These are phyloP conservation scores for Chaetomium cochliodes DNA, from an alignment of 495 filamentous ascomycete species.

Conservation along the genomic window DNA sequence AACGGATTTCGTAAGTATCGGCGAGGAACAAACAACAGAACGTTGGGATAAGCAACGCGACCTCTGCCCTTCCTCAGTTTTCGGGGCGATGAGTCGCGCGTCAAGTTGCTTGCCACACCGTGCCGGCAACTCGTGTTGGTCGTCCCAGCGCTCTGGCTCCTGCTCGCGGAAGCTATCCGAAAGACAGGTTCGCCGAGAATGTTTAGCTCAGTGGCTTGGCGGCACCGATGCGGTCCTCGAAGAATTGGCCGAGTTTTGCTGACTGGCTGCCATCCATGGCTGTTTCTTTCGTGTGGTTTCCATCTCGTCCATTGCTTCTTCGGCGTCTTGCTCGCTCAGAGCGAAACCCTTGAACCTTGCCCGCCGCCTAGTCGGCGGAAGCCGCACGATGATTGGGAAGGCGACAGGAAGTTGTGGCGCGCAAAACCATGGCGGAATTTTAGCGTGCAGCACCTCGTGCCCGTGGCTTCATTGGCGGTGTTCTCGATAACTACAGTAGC, in stretches of 20 bases:
- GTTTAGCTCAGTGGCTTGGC: neutral
- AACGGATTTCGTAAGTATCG: neutral
- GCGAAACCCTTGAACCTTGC: neutral
- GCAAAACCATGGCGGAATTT: neutral
- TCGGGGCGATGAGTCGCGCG: neutral
- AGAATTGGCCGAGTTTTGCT: neutral
- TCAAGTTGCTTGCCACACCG: neutral
- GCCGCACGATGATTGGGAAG: neutral
- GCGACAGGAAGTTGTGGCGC: neutral
- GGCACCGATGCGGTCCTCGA: neutral
- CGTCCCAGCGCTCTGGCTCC: constrained; percentile 22
- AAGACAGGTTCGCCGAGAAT: neutral
- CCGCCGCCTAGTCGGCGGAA: neutral
- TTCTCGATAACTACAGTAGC: neutral
- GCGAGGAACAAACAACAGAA: neutral
- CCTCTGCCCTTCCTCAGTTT: neutral
- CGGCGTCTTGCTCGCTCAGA: neutral
- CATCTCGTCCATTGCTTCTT: neutral
- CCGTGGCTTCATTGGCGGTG: neutral
- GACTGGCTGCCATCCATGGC: neutral
- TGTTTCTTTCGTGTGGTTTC: neutral
- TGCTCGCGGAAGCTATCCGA: constrained; percentile 24
- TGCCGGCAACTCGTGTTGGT: neutral
- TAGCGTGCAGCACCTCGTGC: constrained; percentile 2
- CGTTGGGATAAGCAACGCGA: neutral